These are phyloP conservation scores for Hawksworthiomyces lignivorus DNA, from an alignment of 2,329 filamentous ascomycete species.

Conservation along the genomic window DNA sequence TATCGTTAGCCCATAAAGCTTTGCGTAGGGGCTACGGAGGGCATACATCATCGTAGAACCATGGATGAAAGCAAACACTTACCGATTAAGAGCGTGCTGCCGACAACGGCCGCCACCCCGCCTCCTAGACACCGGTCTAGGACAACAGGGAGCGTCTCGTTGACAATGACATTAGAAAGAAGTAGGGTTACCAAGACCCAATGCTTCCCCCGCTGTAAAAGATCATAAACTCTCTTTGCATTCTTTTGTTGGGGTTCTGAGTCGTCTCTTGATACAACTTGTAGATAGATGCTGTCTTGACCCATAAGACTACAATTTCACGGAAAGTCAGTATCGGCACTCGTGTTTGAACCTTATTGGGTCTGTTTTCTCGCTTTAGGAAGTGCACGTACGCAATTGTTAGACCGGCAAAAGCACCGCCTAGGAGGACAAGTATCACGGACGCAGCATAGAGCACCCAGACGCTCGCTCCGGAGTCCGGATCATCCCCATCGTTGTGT, in stretches of 20 bases:
- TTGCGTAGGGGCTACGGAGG: too few relatives aligned
- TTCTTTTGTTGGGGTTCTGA: constrained; percentile 81
- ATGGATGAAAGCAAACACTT: too few relatives aligned
- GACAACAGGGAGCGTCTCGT: constrained; percentile 92
- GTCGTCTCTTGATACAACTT: constrained; percentile 82
- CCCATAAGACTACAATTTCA: constrained; percentile 50
- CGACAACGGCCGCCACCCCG: constrained; percentile 87
- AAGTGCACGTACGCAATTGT: constrained; percentile 73
- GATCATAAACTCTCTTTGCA: constrained; percentile 68
- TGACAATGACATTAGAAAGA: constrained; percentile 94
- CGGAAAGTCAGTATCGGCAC: background rate
- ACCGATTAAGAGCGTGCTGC: constrained; percentile 92
- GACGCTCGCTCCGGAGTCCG: constrained; percentile 53
- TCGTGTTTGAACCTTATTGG: too few relatives aligned
- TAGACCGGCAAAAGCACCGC: constrained; percentile 88
- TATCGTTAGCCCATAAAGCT: background rate
- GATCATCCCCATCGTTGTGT: constrained; percentile 35
- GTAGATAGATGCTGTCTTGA: constrained; percentile 92
- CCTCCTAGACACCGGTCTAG: constrained; percentile 89
- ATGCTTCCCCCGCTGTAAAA: constrained; percentile 86
- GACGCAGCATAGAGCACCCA: constrained; percentile 79
- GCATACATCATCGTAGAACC: too few relatives aligned
- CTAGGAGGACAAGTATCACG: constrained; percentile 71
- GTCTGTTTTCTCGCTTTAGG: too few relatives aligned
- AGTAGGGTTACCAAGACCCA: constrained; percentile 95